Conservation (phyloP, 192 early-diverging fungal genomes). For the Radiomyces spectabilis region DNA sequence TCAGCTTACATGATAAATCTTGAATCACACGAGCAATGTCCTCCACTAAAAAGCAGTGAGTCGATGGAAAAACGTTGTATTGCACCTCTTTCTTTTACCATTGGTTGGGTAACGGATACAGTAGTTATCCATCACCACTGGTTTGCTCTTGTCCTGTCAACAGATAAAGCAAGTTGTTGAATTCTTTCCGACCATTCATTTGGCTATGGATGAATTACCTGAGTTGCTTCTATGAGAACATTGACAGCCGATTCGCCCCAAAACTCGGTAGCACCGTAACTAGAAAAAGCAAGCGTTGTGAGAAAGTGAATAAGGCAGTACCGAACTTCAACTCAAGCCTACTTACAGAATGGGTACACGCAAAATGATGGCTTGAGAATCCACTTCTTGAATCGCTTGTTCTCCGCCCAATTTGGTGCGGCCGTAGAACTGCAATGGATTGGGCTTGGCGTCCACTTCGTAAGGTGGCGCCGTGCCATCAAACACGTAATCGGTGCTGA, state of each 20-base stretch:
- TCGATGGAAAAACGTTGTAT: neutral
- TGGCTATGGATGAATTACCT: constrained; percentile 38
- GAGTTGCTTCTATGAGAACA: constrained; percentile 56
- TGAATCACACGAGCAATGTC: constrained; percentile 65
- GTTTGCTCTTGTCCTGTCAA: constrained; percentile 33
- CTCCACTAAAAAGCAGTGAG: constrained; percentile 29
- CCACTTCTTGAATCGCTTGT: constrained; percentile 41
- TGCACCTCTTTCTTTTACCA: constrained; percentile 22
- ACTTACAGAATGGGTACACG: constrained; percentile 72
- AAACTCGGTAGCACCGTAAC: constrained; percentile 56
- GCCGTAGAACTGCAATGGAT: constrained; percentile 84
- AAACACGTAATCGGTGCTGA: constrained; percentile 93
- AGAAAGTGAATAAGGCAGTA: neutral
- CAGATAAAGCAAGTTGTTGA: neutral
- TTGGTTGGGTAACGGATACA: constrained; percentile 78
- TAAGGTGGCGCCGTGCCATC: constrained; percentile 82
- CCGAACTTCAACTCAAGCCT: neutral
- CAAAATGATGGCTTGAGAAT: constrained; percentile 57
- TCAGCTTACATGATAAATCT: constrained; percentile 46
- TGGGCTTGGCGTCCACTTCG: constrained; percentile 52
- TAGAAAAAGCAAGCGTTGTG: constrained; percentile 5
- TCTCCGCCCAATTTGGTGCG: constrained; percentile 74
- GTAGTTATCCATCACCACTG: constrained; percentile 58
- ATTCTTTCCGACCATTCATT: neutral
- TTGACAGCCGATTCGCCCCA: constrained; percentile 74